These are phyloP conservation scores for Dactylonectria macrodidyma DNA, from an alignment of 2,329 filamentous ascomycete species.

Conservation along the genomic window DNA sequence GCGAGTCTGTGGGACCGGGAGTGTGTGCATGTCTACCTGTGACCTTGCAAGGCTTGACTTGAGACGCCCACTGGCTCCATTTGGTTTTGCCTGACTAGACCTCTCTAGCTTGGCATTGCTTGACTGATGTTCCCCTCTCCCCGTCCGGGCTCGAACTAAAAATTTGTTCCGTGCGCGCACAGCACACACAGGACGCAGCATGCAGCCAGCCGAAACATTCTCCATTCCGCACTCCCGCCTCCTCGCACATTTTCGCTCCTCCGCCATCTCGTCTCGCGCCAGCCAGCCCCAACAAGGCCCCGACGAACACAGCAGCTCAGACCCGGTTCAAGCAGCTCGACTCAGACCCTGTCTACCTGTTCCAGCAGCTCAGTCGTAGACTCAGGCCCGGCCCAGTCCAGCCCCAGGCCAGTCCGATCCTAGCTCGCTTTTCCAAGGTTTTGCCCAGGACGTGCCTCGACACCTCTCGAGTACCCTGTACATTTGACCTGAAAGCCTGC, in stretches of 20 bases:
- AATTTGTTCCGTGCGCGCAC: slow-evolving; percentile 29
- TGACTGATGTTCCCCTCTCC: slow-evolving; percentile 5
- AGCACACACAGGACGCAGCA: neutral
- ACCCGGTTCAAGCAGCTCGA: neutral
- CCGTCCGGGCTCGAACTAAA: slow-evolving; percentile 14
- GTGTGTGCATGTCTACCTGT: neutral
- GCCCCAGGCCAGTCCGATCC: slow-evolving; percentile 8
- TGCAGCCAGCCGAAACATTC: slow-evolving; percentile 23
- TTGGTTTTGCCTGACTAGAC: neutral
- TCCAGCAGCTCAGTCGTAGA: neutral
- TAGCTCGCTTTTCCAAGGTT: slow-evolving; percentile 1
- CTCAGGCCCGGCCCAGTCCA: slow-evolving; percentile 8
- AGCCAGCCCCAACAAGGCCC: slow-evolving; percentile 1
- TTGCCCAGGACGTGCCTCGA: neutral
- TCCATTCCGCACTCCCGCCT: slow-evolving; percentile 13
- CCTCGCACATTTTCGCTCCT: slow-evolving; percentile 14
- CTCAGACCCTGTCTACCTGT: too few species aligned
- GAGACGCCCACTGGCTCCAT: neutral
- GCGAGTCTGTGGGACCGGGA: too few species aligned
- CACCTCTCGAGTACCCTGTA: slow-evolving; percentile 3
- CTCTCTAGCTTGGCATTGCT: neutral
- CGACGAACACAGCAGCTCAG: neutral
- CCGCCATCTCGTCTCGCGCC: slow-evolving; percentile 7
- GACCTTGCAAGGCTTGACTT: slow-evolving; percentile 5
- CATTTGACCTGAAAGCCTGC: neutral